phyloP scores from a whole-genome alignment of 2,329 filamentous ascomycete species.

The Colletotrichum simmondsii region DNA sequence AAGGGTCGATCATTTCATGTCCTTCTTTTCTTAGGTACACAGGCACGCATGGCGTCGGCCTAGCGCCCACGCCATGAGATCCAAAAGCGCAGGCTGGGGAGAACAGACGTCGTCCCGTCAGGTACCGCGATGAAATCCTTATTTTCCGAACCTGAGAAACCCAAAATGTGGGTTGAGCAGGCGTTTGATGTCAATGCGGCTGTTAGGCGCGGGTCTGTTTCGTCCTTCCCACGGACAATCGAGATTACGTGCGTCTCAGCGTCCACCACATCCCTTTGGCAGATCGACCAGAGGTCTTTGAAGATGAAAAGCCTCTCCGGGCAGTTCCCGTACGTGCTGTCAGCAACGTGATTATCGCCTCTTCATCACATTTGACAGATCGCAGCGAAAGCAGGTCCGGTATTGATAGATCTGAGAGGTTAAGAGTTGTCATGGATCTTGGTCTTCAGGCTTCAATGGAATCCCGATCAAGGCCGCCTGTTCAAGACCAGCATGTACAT shows the following conservation, averaged over 20 bases:
- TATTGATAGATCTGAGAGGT: background rate
- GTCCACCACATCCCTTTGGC: background rate
- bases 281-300: background rate
- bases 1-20: slow-evolving; percentile 17
- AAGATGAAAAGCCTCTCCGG: background rate
- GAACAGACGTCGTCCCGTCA: slow-evolving; percentile 19
- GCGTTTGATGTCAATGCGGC: slow-evolving; percentile 16
- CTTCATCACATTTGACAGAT: background rate
- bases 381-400: background rate
- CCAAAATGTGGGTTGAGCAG: background rate
- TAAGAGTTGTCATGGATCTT: background rate
- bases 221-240: slow-evolving; percentile 15
- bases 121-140: background rate
- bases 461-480: background rate
- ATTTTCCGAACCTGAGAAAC: background rate
- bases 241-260: slow-evolving; percentile 27
- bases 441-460: background rate
- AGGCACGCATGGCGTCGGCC: slow-evolving; percentile 3
- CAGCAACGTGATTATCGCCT: background rate
- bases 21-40: slow-evolving; percentile 23
- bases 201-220: background rate
- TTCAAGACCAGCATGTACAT: background rate
- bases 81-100: background rate
- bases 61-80: slow-evolving; percentile 10
- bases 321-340: background rate